Base-by-base conservation (phyloP, 2,329 filamentous ascomycete genomes). In the Fusarium continuum region DNA sequence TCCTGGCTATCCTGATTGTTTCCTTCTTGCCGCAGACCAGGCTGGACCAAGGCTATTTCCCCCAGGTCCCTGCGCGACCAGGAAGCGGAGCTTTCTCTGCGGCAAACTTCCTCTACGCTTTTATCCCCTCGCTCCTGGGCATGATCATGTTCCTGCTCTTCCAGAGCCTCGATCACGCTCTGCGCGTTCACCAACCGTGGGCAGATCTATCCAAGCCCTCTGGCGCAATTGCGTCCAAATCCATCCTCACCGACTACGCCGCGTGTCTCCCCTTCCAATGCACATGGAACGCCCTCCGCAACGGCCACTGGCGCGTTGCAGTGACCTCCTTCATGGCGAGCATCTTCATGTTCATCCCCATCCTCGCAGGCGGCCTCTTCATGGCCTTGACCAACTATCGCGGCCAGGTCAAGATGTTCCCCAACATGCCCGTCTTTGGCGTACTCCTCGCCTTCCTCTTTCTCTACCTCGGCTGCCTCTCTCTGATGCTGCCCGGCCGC, bases 61-160 rank as follows among this genome's bases (percentile, higher is more conserved):
- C 93, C 3, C 79, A 83, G 7, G 79, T 97, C 1, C 78, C 82
- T 9, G 87, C 89, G 0, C 79, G 81, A 4, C 86, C 91, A 2
- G 79, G 83, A 4, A 70, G 77, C 0, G 80, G 80, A 22, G 91
- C 90, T 16, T 97, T 96, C 76, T 96, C 92, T 2, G 82, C 91
- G 1, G 91, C 92, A 44, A 92, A 97, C 76, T 97, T 97, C 77
- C 78, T 97, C 45, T 97, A 93, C 79, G 87, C 85, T 59, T 92
- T 93, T 75, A 52, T 93, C 19, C 91, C 91, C 1, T 85, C 88
- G 4, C 67, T 90, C 1, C 72, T 93, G 23, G 91, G 88, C 5
- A 85, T 88, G 70, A 65, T 90, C 14, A 77, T 91, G 43, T 91
- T 89, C 73, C 82, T 92, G 39, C 74, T 84, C 45, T 88, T 91